These are phyloP conservation scores for Rickenella mellea DNA, from an alignment of 768 basidiomycete genomes.

Conservation along the genomic window DNA sequence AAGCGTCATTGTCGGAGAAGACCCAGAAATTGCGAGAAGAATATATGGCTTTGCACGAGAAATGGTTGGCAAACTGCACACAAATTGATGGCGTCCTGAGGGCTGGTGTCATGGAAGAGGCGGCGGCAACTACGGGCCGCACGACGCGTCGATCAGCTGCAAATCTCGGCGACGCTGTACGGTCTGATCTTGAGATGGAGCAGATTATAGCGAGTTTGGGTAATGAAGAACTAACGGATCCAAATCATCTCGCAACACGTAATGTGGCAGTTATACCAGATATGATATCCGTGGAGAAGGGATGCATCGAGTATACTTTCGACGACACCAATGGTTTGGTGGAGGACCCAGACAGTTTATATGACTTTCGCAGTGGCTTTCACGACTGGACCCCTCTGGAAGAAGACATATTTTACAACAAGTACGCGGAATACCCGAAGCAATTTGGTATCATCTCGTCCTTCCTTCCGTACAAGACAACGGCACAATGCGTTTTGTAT, in stretches of 20 bases:
- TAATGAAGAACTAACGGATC: constrained; percentile 88
- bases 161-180: constrained; percentile 74
- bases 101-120: constrained; percentile 32
- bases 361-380: constrained; percentile 60
- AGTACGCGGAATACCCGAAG: constrained; percentile 81
- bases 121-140: constrained; percentile 34
- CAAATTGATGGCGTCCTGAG: constrained; percentile 55
- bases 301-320: constrained; percentile 52
- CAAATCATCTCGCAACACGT: constrained; percentile 72
- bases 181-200: constrained; percentile 94
- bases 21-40: constrained; percentile 46
- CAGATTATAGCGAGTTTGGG: constrained; percentile 93
- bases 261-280: constrained; percentile 88
- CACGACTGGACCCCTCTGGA: constrained; percentile 87
- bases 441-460: constrained; percentile 92
- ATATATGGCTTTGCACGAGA: constrained; percentile 58
- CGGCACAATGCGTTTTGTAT: constrained; percentile 82
- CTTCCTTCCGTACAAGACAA: constrained; percentile 72
- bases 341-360: constrained; percentile 69
- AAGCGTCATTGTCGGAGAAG: constrained; percentile 44
- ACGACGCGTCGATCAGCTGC: constrained; percentile 70
- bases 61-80: constrained; percentile 66
- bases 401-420: constrained; percentile 65
- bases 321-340: constrained; percentile 85
- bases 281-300: constrained; percentile 67